These are phyloP conservation scores for Excoecaria agallocha DNA, from an alignment of 345 rosid species.

Conservation along the genomic window DNA sequence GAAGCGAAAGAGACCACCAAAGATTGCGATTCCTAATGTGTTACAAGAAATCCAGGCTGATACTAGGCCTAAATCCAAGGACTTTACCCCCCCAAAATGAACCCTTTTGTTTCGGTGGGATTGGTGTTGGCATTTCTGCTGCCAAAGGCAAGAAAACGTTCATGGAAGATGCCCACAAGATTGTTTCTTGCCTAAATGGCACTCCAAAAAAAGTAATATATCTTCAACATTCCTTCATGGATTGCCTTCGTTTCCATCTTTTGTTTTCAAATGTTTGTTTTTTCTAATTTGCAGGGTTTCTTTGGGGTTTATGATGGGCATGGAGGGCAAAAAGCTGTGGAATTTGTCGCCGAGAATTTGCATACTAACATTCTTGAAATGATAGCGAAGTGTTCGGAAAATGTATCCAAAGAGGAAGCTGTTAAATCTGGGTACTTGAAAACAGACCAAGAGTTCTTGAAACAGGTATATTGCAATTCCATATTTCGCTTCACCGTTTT, in stretches of 20 bases:
- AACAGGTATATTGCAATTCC: no score
- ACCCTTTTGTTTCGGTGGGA: constrained; percentile 36
- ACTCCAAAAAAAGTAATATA: constrained; percentile 42
- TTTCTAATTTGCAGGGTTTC: constrained; percentile 45
- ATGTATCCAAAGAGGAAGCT: constrained; percentile 43
- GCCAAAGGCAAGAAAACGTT: constrained; percentile 73
- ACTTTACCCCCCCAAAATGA: constrained; percentile 32
- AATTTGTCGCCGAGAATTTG: constrained; percentile 69
- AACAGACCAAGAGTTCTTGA: constrained; percentile 57
- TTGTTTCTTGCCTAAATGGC: constrained; percentile 47
- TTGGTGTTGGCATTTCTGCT: constrained; percentile 52
- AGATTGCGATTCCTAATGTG: constrained; percentile 53
- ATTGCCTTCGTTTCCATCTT: background rate
- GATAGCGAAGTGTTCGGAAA: constrained; percentile 37
- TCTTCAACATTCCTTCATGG: background rate
- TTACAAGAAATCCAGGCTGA: constrained; percentile 44
- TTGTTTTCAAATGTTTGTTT: background rate
- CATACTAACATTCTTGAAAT: constrained; percentile 52
- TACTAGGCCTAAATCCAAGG: constrained; percentile 22
- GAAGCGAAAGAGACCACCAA: constrained; percentile 74
- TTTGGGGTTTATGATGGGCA: constrained; percentile 89
- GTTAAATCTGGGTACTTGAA: constrained; percentile 54
- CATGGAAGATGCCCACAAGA: constrained; percentile 73
- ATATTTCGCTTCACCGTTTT: background rate
- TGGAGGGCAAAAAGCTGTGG: constrained; percentile 71